These are phyloP conservation scores for Nicotiana attenuata DNA, from an alignment of 257 asterid genomes.

Conservation along the genomic window DNA sequence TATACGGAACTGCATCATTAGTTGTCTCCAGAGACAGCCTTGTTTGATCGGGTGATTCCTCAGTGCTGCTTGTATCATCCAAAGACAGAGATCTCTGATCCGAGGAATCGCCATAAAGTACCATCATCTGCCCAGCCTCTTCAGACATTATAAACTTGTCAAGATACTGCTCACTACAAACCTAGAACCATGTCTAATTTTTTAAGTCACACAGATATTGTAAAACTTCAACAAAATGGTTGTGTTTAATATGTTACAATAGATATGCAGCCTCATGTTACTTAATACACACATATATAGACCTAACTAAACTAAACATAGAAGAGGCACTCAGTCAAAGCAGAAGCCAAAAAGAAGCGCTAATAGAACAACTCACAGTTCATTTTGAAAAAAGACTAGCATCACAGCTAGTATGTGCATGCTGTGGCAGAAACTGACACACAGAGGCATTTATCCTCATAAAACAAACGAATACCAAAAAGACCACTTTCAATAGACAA, in stretches of 20 bases:
- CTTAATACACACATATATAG: neutral
- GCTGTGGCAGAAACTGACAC: neutral
- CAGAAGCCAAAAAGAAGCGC: neutral
- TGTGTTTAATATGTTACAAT: neutral
- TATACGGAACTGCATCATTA: constrained; percentile 63
- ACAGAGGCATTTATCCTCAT: neutral
- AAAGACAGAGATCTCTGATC: constrained; percentile 84
- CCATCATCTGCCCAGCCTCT: constrained; percentile 70
- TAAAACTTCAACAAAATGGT: neutral
- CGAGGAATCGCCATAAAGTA: constrained; percentile 68
- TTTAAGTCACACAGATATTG: constrained; percentile 5
- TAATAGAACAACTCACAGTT: neutral
- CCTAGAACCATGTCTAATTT: constrained; percentile 21
- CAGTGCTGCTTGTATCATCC: constrained; percentile 83
- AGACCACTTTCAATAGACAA: neutral
- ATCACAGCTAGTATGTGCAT: neutral
- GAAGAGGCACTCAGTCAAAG: neutral
- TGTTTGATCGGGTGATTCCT: constrained; percentile 79
- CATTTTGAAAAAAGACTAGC: neutral
- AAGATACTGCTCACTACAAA: constrained; percentile 17
- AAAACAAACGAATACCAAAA: neutral
- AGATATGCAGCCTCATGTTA: neutral
- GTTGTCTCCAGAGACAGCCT: constrained; percentile 52
- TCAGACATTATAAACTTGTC: constrained; percentile 53
- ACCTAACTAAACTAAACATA: neutral